phyloP scores from a whole-genome alignment of 2,329 filamentous ascomycete species.

The Colletotrichum tofieldiae region DNA sequence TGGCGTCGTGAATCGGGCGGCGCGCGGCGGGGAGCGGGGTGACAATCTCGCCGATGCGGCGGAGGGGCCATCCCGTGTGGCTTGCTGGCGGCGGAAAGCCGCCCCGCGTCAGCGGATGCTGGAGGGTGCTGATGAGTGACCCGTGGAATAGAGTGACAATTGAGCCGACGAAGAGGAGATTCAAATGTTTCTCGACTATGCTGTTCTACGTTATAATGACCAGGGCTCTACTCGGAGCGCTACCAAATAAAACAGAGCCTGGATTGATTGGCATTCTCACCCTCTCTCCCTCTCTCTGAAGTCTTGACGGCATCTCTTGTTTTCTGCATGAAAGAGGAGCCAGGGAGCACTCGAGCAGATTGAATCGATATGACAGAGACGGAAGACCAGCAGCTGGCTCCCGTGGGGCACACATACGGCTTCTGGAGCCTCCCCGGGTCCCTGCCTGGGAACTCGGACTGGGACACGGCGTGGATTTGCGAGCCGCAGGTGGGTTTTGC shows the following conservation, averaged over 20 bases:
- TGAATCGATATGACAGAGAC: background rate
- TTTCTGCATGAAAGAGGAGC: background rate
- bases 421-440: background rate
- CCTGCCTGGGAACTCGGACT: background rate
- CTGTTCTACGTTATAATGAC: background rate
- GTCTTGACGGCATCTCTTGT: background rate
- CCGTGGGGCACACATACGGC: background rate
- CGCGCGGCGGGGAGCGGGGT: background rate
- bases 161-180: background rate
- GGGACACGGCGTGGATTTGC: slow-evolving; percentile 17
- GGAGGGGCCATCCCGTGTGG: background rate
- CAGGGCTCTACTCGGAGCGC: background rate
- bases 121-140: background rate
- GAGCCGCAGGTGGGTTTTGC: background rate
- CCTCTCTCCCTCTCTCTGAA: background rate
- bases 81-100: background rate
- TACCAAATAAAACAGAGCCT: background rate
- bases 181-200: background rate
- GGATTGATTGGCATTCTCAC: rapidly evolving
- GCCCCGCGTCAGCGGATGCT: background rate
- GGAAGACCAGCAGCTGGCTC: background rate
- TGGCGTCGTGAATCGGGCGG: background rate
- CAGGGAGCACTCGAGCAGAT: background rate
- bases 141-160: too few relatives aligned
- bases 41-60: background rate